Percentiles rank a stretch among this genome's conserved stretches.
Conservation (phyloP, 2,329 filamentous ascomycete species). For the Epichloe scottii region DNA sequence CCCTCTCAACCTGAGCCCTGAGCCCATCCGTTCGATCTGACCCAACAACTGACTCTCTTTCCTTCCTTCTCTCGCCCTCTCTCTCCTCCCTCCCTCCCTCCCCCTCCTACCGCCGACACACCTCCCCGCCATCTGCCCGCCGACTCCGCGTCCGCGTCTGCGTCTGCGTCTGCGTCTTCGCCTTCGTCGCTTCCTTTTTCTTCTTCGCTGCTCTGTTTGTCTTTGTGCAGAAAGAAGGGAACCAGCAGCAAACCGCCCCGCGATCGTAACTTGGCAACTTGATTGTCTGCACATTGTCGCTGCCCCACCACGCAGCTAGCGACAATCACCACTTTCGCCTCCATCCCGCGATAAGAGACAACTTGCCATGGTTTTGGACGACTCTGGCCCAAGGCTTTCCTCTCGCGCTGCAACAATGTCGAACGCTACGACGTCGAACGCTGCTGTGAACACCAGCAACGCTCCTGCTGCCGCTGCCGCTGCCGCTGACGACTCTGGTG, state of each 20-base stretch:
- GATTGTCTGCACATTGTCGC: background rate
- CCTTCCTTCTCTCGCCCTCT: background rate
- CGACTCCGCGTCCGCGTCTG: background rate
- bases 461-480: slow-evolving; percentile 9
- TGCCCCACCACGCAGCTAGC: background rate
- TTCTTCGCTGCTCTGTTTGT: background rate
- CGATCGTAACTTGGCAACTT: slow-evolving; percentile 3
- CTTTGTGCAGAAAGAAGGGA: background rate
- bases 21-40: slow-evolving; percentile 8
- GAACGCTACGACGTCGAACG: slow-evolving; percentile 19
- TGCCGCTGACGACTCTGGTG: slow-evolving; percentile 26
- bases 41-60: slow-evolving; percentile 4
- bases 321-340: slow-evolving; percentile 5
- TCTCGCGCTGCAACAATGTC: slow-evolving; percentile 23
- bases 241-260: slow-evolving; percentile 9
- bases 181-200: background rate
- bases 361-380: slow-evolving; percentile 27
- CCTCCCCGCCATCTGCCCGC: background rate
- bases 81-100: background rate
- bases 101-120: background rate
- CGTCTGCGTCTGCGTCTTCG: background rate
- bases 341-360: background rate
- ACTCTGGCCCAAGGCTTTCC: slow-evolving; percentile 24
- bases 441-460: slow-evolving; percentile 13
- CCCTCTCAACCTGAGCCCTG: slow-evolving; percentile 5